Evolutionary conservation across 192 early-diverging fungal genomes (phyloP).

Genomic region (Tieghemiomyces parasiticus): DNA sequence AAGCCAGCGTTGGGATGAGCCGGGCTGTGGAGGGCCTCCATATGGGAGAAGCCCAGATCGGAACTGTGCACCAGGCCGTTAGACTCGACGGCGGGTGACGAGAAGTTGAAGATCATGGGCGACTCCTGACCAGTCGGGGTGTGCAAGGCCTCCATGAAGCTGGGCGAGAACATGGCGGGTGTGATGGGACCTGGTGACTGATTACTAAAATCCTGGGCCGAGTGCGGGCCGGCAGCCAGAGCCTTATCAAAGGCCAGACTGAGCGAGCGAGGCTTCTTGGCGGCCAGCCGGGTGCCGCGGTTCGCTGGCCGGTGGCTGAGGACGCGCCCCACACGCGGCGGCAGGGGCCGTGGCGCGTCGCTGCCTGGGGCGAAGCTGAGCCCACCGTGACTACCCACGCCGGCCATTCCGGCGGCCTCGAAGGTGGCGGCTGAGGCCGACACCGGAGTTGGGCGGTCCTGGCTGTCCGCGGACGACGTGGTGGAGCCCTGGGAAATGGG

Average conservation of each 20-base stretch:
- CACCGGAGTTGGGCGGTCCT: not conserved
- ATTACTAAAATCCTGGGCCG: constrained; percentile 16
- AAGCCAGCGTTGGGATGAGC: constrained; percentile 17
- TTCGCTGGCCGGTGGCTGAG: constrained; percentile 1
- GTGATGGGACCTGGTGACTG: constrained; percentile 34
- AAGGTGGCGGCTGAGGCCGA: not conserved
- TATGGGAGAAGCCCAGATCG: constrained; percentile 19
- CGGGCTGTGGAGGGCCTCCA: constrained; percentile 18
- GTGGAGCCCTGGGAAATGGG: not conserved
- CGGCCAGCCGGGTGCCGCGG: not conserved
- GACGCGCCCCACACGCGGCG: constrained; percentile 4
- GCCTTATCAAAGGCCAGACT: constrained; percentile 18
- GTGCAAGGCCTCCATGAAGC: constrained; percentile 43
- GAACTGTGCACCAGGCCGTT: constrained; percentile 19
- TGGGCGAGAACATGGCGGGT: constrained; percentile 58
- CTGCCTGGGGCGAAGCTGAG: constrained; percentile 3
- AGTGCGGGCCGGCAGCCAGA: constrained; percentile 17
- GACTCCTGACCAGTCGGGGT: constrained; percentile 19
- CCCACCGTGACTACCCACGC: not conserved
- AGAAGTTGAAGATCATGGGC: constrained; percentile 6
- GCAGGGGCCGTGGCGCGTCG: constrained; percentile 1
- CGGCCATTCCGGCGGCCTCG: not conserved
- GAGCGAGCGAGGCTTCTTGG: constrained; percentile 16
- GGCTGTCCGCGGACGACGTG: not conserved
- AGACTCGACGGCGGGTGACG: constrained; percentile 14